phyloP scores from a whole-genome alignment of 2,329 filamentous ascomycete genomes.

The Fusarium sp. region DNA sequence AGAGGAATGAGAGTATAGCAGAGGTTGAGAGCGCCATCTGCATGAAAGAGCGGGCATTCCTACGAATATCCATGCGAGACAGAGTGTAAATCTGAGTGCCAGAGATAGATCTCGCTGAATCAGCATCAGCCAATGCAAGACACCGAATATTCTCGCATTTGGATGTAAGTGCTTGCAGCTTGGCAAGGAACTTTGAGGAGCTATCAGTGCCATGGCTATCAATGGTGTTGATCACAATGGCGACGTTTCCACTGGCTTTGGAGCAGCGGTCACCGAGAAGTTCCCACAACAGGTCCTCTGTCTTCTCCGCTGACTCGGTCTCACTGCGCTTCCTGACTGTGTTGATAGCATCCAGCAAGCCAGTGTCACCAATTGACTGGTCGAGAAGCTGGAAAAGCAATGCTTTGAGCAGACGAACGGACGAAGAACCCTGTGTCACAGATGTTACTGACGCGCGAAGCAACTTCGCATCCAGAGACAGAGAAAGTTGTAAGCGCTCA shows the following conservation, averaged over 20 bases:
- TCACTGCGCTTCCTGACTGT: neutral
- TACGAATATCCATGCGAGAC: neutral
- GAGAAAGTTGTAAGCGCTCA: neutral
- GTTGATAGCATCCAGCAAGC: neutral
- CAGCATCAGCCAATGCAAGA: neutral
- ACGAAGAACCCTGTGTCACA: neutral
- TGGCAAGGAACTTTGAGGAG: neutral
- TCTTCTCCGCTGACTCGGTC: neutral
- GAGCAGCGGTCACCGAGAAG: neutral
- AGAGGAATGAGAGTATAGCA: neutral
- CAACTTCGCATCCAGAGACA: neutral
- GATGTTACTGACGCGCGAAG: neutral
- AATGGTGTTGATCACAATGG: neutral
- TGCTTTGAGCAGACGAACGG: neutral
- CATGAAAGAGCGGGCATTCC: neutral
- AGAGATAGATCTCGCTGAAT: neutral
- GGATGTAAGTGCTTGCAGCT: neutral
- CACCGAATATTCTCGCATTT: neutral
- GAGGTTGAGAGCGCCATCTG: neutral
- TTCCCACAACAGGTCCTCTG: neutral
- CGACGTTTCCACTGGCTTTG: neutral
- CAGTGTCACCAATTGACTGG: neutral
- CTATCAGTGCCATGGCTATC: neutral
- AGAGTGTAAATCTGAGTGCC: neutral
- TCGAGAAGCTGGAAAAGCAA: neutral